Evolutionary conservation across 306 rosid genomes (phyloP), one percentile per base, ranked within the genome.

Genomic region (Glycine latifolia): DNA sequence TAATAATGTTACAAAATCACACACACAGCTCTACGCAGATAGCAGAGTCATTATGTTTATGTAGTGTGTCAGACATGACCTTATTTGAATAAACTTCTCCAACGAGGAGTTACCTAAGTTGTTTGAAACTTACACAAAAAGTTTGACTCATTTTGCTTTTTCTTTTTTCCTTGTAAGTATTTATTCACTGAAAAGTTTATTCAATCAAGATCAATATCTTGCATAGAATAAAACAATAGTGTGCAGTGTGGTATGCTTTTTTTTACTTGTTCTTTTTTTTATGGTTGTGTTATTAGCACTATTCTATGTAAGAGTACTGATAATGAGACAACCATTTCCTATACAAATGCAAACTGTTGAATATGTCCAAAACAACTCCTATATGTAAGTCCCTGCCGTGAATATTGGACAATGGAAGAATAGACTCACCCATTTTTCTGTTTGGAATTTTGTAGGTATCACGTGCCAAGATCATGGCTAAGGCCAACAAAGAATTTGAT

Each of bases 381-480:
- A 76, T 56, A 2, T 78, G 11, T 26, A 0, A 50, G 48, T 0
- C 62, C 53, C 62, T 39, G 10, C 61, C 1, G 46, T 56, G 6
- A 73, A 54, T 49, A 47, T 52, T 76, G 67, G 67, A 37, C 31
- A 4, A 55, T 3, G 69, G 55, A 78, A 43, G 20, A 66, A 1
- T 44, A 5, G 13, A 60, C 16, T 81, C 3, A 75, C 15, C 41
- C 26, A 6, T 20, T 12, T 37, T 82, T 83, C 63, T 74, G 69
- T 56, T 43, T 73, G 47, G 33, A 44, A 71, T 69, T 84, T 72
- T 79, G n/a, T 85, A 95, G 98, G 98, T 95, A 95, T 67, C 98
- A 96, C 17, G 91, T 96, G 80, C 99, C 99, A 15, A 88, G 98
- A 77, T 91, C 99, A 16, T 96, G 99, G 99, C 88, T 96, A 76